Conservation (phyloP, 2,329 filamentous ascomycete genomes). For the Microsporum canis region DNA sequence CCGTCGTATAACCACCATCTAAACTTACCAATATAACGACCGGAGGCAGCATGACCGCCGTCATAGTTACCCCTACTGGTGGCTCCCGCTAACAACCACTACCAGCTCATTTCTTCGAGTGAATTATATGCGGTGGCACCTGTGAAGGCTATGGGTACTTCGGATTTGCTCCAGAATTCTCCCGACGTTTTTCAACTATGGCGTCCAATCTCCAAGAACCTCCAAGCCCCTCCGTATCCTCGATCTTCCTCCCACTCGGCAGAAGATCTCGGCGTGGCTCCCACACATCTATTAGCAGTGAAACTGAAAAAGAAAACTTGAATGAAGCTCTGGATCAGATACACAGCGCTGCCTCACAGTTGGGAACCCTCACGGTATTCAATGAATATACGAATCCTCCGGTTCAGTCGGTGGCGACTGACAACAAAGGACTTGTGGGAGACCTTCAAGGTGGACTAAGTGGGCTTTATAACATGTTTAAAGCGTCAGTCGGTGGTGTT, state of each 20-base stretch:
- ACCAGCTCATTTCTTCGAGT: not conserved
- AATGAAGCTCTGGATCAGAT: conserved; percentile 74
- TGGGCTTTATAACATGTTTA: conserved; percentile 75
- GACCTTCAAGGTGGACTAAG: conserved; percentile 79
- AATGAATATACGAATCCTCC: conserved; percentile 67
- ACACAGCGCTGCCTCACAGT: conserved; percentile 76
- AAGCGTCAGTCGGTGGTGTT: conserved; percentile 64
- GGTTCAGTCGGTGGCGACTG: conserved; percentile 48
- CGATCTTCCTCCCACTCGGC: conserved; percentile 35
- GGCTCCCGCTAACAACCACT: not conserved
- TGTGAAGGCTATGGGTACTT: not conserved
- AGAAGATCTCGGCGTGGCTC: conserved; percentile 36
- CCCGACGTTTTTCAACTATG: conserved; percentile 19
- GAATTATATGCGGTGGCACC: not conserved
- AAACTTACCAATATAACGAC: not conserved
- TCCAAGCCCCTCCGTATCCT: conserved; percentile 35
- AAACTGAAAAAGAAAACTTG: conserved; percentile 61
- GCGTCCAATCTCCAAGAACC: conserved; percentile 27
- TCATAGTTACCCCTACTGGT: not conserved
- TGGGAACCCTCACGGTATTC: conserved; percentile 77
- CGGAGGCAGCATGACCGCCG: not conserved
- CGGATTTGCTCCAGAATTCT: not conserved
- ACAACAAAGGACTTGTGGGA: conserved; percentile 59
- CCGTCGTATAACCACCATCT: not conserved
- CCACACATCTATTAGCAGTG: conserved; percentile 40